Percentiles rank a stretch among this genome's conserved stretches.
Evolutionary conservation across 2,329 filamentous ascomycete genomes (phyloP).

Genomic region (Beauveria sp.): DNA sequence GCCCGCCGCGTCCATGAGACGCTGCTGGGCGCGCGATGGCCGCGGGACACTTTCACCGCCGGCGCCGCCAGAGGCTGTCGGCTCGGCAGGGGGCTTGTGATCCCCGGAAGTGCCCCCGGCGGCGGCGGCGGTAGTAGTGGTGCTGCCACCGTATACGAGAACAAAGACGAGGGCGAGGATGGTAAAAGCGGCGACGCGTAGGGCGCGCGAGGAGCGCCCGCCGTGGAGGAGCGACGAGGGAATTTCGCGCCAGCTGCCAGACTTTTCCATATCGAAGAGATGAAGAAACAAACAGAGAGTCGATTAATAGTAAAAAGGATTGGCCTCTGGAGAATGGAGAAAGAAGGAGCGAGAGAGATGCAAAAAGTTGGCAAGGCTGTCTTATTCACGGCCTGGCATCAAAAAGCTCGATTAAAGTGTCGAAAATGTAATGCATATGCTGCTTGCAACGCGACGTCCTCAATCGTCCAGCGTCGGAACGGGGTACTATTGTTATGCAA

Average conservation of each 20-base stretch:
- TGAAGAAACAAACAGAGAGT: no score
- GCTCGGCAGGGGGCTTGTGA: not conserved
- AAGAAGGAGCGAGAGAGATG: no score
- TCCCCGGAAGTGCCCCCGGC: not conserved
- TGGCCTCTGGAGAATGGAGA: not conserved
- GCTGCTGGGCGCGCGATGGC: not conserved
- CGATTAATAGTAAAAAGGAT: no score
- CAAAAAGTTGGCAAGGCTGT: no score
- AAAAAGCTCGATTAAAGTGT: no score
- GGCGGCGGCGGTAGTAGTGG: not conserved
- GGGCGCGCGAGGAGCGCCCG: not conserved
- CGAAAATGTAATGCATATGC: no score
- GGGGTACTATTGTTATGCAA: no score
- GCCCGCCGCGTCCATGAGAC: slow-evolving; percentile 13
- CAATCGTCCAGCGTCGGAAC: no score
- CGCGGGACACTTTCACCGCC: no score
- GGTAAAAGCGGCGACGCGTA: not conserved
- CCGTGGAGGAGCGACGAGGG: not conserved
- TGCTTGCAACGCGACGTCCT: no score
- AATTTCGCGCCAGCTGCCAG: not conserved
- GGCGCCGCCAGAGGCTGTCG: not conserved
- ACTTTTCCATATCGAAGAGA: not conserved
- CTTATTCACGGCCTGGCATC: no score
- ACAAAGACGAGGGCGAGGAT: not conserved
- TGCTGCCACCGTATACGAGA: not conserved